Evolutionary conservation across 2,329 filamentous ascomycete species (phyloP).

Genomic region (Trichoderma endophyticum): DNA sequence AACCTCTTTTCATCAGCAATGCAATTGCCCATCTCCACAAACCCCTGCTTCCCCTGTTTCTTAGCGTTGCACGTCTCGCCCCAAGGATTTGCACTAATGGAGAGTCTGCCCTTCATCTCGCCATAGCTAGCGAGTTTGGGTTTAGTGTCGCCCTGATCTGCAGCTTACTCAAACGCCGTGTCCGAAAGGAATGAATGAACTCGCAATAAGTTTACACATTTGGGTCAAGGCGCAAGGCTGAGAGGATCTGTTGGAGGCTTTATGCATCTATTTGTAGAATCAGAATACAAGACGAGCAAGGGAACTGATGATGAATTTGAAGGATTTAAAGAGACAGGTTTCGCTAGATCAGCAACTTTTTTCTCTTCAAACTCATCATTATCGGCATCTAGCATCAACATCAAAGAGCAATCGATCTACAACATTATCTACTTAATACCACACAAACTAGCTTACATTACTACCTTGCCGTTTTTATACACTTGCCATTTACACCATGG

Average conservation of each 20-base stretch:
- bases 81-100: neutral
- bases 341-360: neutral
- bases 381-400: neutral
- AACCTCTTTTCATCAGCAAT: neutral
- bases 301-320: neutral
- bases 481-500: neutral
- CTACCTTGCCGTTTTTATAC: neutral
- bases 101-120: constrained; percentile 7
- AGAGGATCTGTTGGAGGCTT: neutral
- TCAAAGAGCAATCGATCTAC: neutral
- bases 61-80: neutral
- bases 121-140: constrained; percentile 1
- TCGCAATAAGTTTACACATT: neutral
- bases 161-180: neutral
- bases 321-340: neutral
- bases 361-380: neutral
- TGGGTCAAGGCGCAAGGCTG: neutral
- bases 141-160: neutral
- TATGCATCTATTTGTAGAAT: neutral
- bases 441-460: no score
- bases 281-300: neutral
- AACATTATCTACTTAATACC: neutral
- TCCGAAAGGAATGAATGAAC: neutral
- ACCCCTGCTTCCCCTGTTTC: neutral
- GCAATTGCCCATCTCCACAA: neutral